phyloP scores from a whole-genome alignment of 805 yeast species.

The Schwanniomyces sp. region DNA sequence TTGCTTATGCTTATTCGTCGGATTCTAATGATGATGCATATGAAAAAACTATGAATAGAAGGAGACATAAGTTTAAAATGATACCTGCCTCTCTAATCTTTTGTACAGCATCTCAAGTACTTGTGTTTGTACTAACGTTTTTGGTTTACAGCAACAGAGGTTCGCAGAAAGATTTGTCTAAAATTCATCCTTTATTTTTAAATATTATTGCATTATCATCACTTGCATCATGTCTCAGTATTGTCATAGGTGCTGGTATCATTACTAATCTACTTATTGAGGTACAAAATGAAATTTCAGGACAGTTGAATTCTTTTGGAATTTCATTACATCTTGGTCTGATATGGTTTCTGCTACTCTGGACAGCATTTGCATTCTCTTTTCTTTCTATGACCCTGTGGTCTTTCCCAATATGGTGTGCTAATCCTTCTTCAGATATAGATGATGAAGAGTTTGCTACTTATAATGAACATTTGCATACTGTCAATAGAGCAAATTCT shows the following conservation, averaged over 20 bases:
- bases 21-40: conserved; percentile 11
- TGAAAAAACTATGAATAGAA: conserved; percentile 10
- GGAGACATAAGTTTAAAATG: conserved; percentile 16
- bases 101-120: conserved; percentile 25
- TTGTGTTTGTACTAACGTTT: conserved; percentile 26
- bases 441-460: conserved; percentile 15
- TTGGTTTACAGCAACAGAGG: conserved; percentile 39
- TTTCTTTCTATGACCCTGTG: conserved; percentile 29
- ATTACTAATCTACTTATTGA: conserved; percentile 24
- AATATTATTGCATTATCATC: conserved; percentile 39
- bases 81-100: conserved; percentile 29
- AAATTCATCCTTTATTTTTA: conserved; percentile 28
- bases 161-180: conserved; percentile 28
- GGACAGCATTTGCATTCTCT: conserved; percentile 31
- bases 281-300: conserved; percentile 23
- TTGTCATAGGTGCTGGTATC: conserved; percentile 27
- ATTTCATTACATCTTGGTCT: conserved; percentile 42
- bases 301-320: conserved; percentile 47
- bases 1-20: conserved; percentile 46
- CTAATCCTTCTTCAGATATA: conserved; percentile 41
- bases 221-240: conserved; percentile 29
- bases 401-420: conserved; percentile 50
- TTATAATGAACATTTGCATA: not conserved
- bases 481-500: not conserved
- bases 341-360: conserved; percentile 40